phyloP scores from a whole-genome alignment of 192 early-diverging fungal genomes.

The Coemansia sp. region DNA sequence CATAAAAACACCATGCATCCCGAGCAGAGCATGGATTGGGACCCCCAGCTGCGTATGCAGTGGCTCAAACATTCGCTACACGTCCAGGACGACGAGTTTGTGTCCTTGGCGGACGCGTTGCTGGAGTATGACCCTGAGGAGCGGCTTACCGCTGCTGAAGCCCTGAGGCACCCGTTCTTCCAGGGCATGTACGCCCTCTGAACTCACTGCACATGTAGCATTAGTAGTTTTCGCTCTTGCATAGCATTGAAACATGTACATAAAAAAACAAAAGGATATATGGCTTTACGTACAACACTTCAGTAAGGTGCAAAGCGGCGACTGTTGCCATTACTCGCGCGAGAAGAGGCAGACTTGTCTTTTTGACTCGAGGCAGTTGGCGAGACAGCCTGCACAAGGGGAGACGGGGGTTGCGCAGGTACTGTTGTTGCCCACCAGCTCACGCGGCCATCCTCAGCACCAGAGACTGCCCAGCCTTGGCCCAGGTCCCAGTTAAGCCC shows the following conservation, averaged over 20 bases:
- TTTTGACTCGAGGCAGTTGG: slow-evolving; percentile 10
- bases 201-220: not conserved
- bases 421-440: slow-evolving; percentile 62
- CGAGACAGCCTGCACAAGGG: not conserved
- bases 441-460: slow-evolving; percentile 80
- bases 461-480: slow-evolving; percentile 65
- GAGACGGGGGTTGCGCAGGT: slow-evolving; percentile 3
- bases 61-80: slow-evolving; percentile 56
- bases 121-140: slow-evolving; percentile 87
- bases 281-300: not conserved
- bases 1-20: slow-evolving; percentile 33
- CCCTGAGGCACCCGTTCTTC: slow-evolving; percentile 57
- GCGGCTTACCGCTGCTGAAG: slow-evolving; percentile 79
- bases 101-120: slow-evolving; percentile 63
- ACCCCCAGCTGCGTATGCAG: slow-evolving; percentile 49
- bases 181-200: slow-evolving; percentile 42
- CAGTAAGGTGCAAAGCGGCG: slow-evolving; percentile 41
- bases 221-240: not conserved
- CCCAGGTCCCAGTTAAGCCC: slow-evolving; percentile 72
- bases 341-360: not conserved
- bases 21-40: slow-evolving; percentile 53
- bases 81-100: slow-evolving; percentile 54
- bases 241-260: slow-evolving; percentile 6
- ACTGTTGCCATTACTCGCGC: not conserved
- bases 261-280: not conserved